phyloP scores from a whole-genome alignment of 805 yeast genomes.

The Myxozyma mucilagina region DNA sequence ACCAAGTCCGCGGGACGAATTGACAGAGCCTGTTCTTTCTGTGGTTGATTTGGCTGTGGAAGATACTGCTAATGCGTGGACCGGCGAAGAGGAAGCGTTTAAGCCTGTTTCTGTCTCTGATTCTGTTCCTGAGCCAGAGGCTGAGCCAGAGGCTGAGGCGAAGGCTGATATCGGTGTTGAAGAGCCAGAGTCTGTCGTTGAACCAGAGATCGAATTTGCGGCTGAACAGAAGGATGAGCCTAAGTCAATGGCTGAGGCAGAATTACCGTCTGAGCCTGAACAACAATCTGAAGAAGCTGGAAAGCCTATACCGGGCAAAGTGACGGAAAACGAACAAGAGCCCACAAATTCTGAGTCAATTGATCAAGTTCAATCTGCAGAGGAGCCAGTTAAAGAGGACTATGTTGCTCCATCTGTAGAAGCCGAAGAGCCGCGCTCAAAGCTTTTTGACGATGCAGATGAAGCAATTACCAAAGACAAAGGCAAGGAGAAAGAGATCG shows the following conservation, averaged over 20 bases:
- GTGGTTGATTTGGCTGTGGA: not conserved
- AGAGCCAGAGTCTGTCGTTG: constrained; percentile 1
- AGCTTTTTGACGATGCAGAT: not conserved
- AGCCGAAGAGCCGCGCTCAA: not conserved
- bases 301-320: not conserved
- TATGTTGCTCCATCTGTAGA: no score
- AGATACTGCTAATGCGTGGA: constrained; percentile 2
- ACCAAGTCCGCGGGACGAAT: not conserved
- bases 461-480: not conserved
- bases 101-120: not conserved
- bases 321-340: not conserved
- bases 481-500: no score
- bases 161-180: not conserved
- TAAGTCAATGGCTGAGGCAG: not conserved
- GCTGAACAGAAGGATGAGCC: not conserved
- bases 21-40: constrained; percentile 1
- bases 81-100: not conserved
- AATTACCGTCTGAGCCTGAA: not conserved
- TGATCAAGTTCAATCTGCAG: no score
- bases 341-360: no score
- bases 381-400: no score
- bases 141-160: not conserved
- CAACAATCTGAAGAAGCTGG: not conserved
- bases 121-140: not conserved
- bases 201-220: not conserved